phyloP scores from a whole-genome alignment of 2,329 filamentous ascomycete species.

The Macrophomina pseudophaseolina region DNA sequence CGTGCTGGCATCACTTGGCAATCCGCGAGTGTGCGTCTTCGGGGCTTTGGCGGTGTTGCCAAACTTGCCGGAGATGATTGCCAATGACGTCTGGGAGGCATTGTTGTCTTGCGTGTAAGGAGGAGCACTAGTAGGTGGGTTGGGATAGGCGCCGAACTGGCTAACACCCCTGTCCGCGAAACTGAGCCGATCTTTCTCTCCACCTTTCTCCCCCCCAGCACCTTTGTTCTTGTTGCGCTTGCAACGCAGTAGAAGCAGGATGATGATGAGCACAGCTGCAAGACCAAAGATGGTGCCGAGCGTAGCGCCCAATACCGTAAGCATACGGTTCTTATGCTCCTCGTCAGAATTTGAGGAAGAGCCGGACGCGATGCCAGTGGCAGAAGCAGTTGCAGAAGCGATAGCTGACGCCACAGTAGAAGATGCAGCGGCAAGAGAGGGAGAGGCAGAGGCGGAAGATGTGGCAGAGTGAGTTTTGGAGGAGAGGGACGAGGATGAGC shows the following conservation, averaged over 20 bases:
- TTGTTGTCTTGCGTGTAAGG: conserved; percentile 37
- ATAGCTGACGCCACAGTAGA: conserved; percentile 43
- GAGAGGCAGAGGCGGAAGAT: conserved; percentile 28
- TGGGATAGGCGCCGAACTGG: conserved; percentile 28
- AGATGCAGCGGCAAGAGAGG: conserved; percentile 32
- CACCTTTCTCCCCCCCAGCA: conserved; percentile 62
- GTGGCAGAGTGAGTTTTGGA: conserved; percentile 34
- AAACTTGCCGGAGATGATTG: conserved; percentile 62
- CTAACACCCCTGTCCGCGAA: conserved; percentile 55
- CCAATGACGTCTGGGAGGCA: conserved; percentile 48
- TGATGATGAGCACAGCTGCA: conserved; percentile 69
- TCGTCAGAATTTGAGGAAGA: conserved; percentile 32
- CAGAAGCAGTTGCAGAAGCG: conserved; percentile 30
- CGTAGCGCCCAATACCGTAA: conserved; percentile 76
- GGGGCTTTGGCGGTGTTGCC: conserved; percentile 38
- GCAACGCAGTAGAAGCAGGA: conserved; percentile 72
- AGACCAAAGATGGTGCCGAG: conserved; percentile 81
- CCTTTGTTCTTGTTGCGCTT: conserved; percentile 63
- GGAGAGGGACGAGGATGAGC: conserved; percentile 11
- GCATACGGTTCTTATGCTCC: conserved; percentile 53
- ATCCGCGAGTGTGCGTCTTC: conserved; percentile 51
- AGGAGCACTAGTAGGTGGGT: conserved; percentile 29
- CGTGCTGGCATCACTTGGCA: conserved; percentile 62
- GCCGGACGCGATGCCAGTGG: conserved; percentile 32
- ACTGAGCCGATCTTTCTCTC: conserved; percentile 53